These are phyloP conservation scores for Sporothrix brunneoviolacea DNA, from an alignment of 2,329 filamentous ascomycete species.

Conservation along the genomic window DNA sequence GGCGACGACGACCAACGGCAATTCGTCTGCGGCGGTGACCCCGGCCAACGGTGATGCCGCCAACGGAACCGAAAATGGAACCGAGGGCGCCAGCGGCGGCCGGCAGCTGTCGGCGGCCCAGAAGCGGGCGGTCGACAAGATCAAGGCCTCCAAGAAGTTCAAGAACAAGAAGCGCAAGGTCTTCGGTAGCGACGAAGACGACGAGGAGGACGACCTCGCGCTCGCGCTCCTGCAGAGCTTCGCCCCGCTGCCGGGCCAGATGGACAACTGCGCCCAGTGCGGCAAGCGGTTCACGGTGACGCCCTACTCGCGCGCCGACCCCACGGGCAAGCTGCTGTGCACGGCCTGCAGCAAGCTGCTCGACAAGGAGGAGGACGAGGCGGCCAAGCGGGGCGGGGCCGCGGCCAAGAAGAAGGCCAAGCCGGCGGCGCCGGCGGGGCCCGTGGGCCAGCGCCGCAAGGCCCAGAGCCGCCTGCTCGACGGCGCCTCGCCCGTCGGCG, in stretches of 20 bases:
- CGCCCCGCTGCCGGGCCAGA: conserved; percentile 66
- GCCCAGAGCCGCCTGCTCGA: conserved; percentile 80
- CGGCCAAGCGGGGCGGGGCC: conserved; percentile 32
- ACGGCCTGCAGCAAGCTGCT: conserved; percentile 70
- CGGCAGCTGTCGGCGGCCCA: conserved; percentile 31
- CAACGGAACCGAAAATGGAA: too few relatives aligned
- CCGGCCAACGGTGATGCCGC: background rate
- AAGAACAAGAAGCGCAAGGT: conserved; percentile 42
- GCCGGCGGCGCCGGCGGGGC: conserved; percentile 34
- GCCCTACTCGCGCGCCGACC: conserved; percentile 74
- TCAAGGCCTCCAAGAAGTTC: conserved; percentile 51
- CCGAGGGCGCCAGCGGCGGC: conserved; percentile 18
- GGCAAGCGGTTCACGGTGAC: conserved; percentile 89
- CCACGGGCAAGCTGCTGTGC: conserved; percentile 73
- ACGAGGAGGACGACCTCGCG: conserved; percentile 45
- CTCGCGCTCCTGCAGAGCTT: conserved; percentile 41
- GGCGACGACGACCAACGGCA: too few relatives aligned
- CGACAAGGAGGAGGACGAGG: conserved; percentile 35
- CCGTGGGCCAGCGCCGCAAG: conserved; percentile 60
- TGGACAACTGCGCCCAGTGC: conserved; percentile 82
- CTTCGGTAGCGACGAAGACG: conserved; percentile 28
- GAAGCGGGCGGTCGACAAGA: conserved; percentile 50
- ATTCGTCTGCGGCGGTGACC: background rate
- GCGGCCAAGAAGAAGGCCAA: conserved; percentile 44
- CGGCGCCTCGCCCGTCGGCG: conserved; percentile 57